Percentiles rank a stretch among this genome's conserved stretches.
Evolutionary conservation across 2,329 filamentous ascomycete species (phyloP).

Genomic region (Aureobasidium sp.): DNA sequence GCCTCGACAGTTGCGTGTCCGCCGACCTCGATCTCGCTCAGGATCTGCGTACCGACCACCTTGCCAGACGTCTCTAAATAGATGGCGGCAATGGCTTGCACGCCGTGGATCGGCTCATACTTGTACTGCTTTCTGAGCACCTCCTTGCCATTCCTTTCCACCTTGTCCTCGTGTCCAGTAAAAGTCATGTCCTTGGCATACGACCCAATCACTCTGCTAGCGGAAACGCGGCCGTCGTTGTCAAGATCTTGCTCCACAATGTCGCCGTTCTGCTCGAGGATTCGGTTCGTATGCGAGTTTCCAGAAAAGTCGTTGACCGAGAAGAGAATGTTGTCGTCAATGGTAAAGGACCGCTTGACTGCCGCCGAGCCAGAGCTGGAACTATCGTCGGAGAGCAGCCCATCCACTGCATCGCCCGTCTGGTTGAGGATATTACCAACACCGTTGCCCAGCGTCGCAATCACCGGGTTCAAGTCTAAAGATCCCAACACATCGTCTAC

Average conservation of each 20-base stretch:
- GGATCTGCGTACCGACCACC: slow-evolving; percentile 16
- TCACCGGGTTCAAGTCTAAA: slow-evolving; percentile 54
- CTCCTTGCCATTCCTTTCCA: slow-evolving; percentile 19
- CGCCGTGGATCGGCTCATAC: slow-evolving; percentile 23
- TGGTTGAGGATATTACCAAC: slow-evolving; percentile 18
- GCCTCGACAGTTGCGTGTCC: slow-evolving; percentile 9
- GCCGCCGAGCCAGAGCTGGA: slow-evolving; percentile 30
- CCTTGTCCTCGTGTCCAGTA: slow-evolving; percentile 28
- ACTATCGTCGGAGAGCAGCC: neutral
- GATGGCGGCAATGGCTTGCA: slow-evolving; percentile 21
- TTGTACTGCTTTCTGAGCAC: slow-evolving; percentile 22
- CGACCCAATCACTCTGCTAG: slow-evolving; percentile 51
- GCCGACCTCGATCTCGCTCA: slow-evolving; percentile 17
- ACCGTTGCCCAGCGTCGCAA: slow-evolving; percentile 32
- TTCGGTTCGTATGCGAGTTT: slow-evolving; percentile 44
- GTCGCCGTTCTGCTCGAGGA: slow-evolving; percentile 54
- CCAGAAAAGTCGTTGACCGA: slow-evolving; percentile 52
- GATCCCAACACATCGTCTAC: slow-evolving; percentile 52
- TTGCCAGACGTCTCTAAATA: slow-evolving; percentile 18
- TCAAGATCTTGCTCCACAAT: slow-evolving; percentile 54
- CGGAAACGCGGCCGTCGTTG: slow-evolving; percentile 34
- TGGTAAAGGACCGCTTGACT: slow-evolving; percentile 38
- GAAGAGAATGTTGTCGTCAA: slow-evolving; percentile 54
- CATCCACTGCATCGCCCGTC: slow-evolving; percentile 13
- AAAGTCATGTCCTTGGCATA: slow-evolving; percentile 54